Evolutionary conservation across 2,329 filamentous ascomycete genomes (phyloP), one percentile per base, ranked within the genome.

Genomic region (Hypomyces perniciosus): DNA sequence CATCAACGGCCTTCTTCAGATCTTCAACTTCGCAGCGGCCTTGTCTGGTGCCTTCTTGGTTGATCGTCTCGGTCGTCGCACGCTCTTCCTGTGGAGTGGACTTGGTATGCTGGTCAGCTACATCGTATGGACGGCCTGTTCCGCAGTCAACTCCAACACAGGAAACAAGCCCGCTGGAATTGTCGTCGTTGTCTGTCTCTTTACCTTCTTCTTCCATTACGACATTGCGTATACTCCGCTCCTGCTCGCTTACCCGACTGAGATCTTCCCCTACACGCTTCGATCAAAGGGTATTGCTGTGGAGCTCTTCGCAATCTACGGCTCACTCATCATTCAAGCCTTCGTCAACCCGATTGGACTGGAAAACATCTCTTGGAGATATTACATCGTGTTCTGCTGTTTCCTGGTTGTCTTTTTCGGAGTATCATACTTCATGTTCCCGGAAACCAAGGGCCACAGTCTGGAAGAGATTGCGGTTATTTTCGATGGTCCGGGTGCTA

Each of bases 151-250:
- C 30, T 54, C 57, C 6, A 54, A 60, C 7, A 58, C 57, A 48
- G 57, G 60, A 1, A 60, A 47, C 10, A 60, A 62, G 28, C 37
- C 58, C 2, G 68, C 69, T 8, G 74, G 72, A 4, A 69, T 71
- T 42, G 73, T 68, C 4, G 72, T 76, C 10, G 71, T 79, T 46
- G 71, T 70, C 8, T 71, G 70, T 55, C 69, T 79, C 20, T 79
- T 72, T 57, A 63, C 73, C 46, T 77, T 71, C 62, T 72, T 65
- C 52, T 69, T 74, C 45, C 63, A 69, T 53, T 71, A 77, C 58
- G 64, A 71, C 34, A 68, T 75, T 45, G 71, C 71, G 26, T 76
- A 69, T 64, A 74, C 73, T 4, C 72, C 73, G 50, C 64, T 77
- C 2, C 66, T 75, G n/a, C 64, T 74, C 44, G 67, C 68, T 3